These are phyloP conservation scores for Arachnomyces sp. DNA, from an alignment of 2,329 filamentous ascomycete genomes.

Conservation along the genomic window DNA sequence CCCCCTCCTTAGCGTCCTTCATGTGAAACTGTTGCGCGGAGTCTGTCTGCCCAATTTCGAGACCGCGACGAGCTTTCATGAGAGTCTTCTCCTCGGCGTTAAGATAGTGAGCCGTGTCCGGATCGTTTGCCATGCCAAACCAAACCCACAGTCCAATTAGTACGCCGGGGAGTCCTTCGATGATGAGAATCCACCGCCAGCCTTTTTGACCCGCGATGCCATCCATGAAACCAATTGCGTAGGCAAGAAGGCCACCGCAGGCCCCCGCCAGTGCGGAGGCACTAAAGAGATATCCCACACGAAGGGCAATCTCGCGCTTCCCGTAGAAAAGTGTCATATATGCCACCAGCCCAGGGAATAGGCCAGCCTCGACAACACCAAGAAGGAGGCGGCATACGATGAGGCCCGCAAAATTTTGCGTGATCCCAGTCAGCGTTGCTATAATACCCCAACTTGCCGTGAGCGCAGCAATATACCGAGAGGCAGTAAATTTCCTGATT, in stretches of 20 bases:
- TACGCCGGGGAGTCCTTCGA: slow-evolving; percentile 52
- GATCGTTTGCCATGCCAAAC: slow-evolving; percentile 58
- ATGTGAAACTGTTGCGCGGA: slow-evolving; percentile 50
- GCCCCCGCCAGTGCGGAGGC: slow-evolving; percentile 62
- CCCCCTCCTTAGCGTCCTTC: slow-evolving; percentile 58
- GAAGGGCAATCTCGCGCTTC: slow-evolving; percentile 62
- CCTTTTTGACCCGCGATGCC: slow-evolving; percentile 56
- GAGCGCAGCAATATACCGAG: slow-evolving; percentile 48
- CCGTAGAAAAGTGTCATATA: slow-evolving; percentile 73
- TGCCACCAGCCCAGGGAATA: slow-evolving; percentile 61
- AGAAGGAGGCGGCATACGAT: slow-evolving; percentile 63
- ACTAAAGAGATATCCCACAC: slow-evolving; percentile 63
- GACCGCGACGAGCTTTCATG: slow-evolving; percentile 43
- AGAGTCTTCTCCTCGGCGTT: slow-evolving; percentile 53
- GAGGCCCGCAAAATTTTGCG: slow-evolving; percentile 56
- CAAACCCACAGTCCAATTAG: slow-evolving; percentile 50
- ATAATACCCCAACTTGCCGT: slow-evolving; percentile 54
- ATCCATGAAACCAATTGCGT: slow-evolving; percentile 66
- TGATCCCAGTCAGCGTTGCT: slow-evolving; percentile 53
- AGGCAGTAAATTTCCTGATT: slow-evolving; percentile 55
- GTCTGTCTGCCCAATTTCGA: slow-evolving; percentile 43
- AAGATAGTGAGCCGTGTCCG: slow-evolving; percentile 57
- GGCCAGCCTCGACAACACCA: slow-evolving; percentile 60
- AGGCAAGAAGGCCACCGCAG: slow-evolving; percentile 65
- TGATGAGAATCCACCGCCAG: slow-evolving; percentile 64